Percentiles rank a stretch among this genome's conserved stretches.
Conservation (phyloP, 306 rosid genomes). For the Lathyrus oleraceus region DNA sequence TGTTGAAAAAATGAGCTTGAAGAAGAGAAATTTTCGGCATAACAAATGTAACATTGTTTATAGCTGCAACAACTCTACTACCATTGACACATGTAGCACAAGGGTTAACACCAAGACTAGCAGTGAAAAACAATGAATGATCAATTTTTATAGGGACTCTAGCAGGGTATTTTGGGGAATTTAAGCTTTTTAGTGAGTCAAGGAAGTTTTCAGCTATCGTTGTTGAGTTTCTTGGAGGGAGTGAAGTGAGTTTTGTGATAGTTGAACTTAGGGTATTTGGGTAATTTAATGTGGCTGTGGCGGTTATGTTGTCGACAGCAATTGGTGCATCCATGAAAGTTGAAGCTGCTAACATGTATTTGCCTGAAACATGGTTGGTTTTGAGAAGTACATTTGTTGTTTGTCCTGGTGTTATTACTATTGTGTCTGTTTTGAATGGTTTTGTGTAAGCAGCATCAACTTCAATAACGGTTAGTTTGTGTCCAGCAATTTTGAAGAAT, state of each 20-base stretch:
- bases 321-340: constrained; percentile 78
- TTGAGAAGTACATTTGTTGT: constrained; percentile 76
- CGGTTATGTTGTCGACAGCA: constrained; percentile 61
- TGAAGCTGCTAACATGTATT: constrained; percentile 62
- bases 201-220: constrained; percentile 50
- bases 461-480: constrained; percentile 67
- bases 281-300: constrained; percentile 68
- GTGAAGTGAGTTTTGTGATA: constrained; percentile 50
- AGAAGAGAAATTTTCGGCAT: constrained; percentile 78
- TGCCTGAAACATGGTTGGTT: constrained; percentile 48
- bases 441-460: constrained; percentile 85
- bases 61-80: constrained; percentile 61
- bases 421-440: constrained; percentile 62
- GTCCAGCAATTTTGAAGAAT: constrained; percentile 80
- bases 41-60: constrained; percentile 76
- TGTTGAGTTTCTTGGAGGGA: constrained; percentile 67
- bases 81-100: constrained; percentile 60
- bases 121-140: constrained; percentile 73
- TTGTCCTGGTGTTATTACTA: constrained; percentile 86
- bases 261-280: constrained; percentile 44
- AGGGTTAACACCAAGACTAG: constrained; percentile 72
- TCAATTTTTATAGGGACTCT: constrained; percentile 65
- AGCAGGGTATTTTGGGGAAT: constrained; percentile 62
- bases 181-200: constrained; percentile 63
- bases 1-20: constrained; percentile 81